Evolutionary conservation across 106 monocot genomes (phyloP), one percentile per base, ranked within the genome.

Genomic region (Hemerocallis citrina): DNA sequence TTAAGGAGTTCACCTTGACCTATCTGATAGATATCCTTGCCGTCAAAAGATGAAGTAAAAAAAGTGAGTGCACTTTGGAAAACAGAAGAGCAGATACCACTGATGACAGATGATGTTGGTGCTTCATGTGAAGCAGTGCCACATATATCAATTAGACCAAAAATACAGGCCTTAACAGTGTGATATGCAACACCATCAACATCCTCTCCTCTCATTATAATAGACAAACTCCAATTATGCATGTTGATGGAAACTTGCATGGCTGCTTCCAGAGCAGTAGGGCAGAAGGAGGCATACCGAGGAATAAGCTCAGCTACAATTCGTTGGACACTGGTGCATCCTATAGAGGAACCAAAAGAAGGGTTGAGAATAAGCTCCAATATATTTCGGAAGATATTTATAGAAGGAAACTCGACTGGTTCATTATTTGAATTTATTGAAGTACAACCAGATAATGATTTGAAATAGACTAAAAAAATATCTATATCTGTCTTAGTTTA

Each of bases 241-340:
- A 98, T 91, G 64, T 85, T 85, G 50, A 92, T 85, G 35, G 82
- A 74, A 34, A 92, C 92, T 56, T 85, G 81, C 15, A 72, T 65
- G 52, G 92, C 88, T 25, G 88, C 88, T 68, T 98, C 98, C 44
- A 98, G 75, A 59, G 98, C 91, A 68, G 92, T 88, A 20, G 98
- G 98, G 29, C 92, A 98, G 52, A 70, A 87, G 59, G 79, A 72
- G 5, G 86, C 83, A 84, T 90, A 96, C 7, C 73, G 77, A 61
- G 95, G 95, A 76, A 96, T 90, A 52, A 88, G 77, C 63, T 92
- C 92, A 33, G 85, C 72, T 62, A 92, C 79, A 63, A 88, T 79
- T 6, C 88, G 81, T 65, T 98, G 92, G 15, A 82, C 92, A 34
- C 98, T 98, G 12, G 77, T 74, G 64, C 87, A 92, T 72, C 95